phyloP scores from a whole-genome alignment of 371 early-diverging fungal species.

The Apophysomyces sp. region DNA sequence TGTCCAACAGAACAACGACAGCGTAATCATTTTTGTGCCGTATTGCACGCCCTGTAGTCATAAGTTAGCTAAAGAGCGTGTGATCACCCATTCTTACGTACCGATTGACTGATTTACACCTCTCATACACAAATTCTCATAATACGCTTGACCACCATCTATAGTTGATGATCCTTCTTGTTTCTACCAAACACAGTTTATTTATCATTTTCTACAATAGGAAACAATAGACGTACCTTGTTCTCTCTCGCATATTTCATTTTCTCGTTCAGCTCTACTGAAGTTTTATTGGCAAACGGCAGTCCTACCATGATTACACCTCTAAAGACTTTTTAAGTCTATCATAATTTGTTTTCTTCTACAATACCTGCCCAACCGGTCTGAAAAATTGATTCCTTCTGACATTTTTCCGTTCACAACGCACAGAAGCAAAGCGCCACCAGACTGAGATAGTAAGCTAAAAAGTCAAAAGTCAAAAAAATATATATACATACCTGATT shows the following conservation, averaged over 20 bases:
- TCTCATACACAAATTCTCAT: conserved; percentile 93
- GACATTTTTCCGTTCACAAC: conserved; percentile 98
- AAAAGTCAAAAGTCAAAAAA: neutral
- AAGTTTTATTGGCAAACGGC: conserved; percentile 79
- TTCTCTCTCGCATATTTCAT: conserved; percentile 61
- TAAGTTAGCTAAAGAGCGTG: neutral
- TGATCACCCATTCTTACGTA: conserved; percentile 9
- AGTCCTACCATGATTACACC: conserved; percentile 89
- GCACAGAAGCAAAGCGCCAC: conserved; percentile 86
- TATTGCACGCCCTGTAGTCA: conserved; percentile 76
- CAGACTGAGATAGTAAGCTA: neutral
- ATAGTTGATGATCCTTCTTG: neutral
- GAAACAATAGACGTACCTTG: conserved; percentile 10
- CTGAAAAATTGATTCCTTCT: conserved; percentile 98
- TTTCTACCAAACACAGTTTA: neutral
- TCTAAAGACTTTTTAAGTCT: conserved; percentile 20
- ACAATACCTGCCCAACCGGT: conserved; percentile 74
- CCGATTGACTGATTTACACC: conserved; percentile 97
- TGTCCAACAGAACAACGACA: conserved; percentile 70
- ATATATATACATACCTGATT: conserved; percentile 12
- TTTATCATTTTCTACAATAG: neutral
- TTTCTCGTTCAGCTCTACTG: conserved; percentile 77
- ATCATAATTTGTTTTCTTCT: neutral
- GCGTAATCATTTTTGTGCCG: conserved; percentile 88
- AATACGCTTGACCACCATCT: conserved; percentile 70